Base-by-base conservation (phyloP, 352 stramenopile species). In the Albugo laibachii region DNA sequence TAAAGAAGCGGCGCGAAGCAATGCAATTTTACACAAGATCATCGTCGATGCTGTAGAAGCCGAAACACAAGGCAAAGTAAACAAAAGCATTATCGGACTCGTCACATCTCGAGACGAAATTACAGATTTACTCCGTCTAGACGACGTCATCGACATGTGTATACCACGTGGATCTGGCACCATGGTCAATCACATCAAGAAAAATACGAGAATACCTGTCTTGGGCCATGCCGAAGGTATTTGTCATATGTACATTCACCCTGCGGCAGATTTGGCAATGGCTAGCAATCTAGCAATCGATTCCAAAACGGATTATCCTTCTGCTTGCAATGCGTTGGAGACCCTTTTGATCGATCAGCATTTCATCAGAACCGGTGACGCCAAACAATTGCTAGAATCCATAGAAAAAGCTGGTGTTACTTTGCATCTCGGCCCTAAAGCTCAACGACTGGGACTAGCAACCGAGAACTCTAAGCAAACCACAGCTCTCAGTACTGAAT, bases 211-310 rank as follows among this genome's bases (percentile, higher is more conserved):
- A 21, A 98, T 99, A 48, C 95, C 94, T 1, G 95, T 99, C 27
- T 76, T 99, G 11, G 94, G 94, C 19, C 95, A 99, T 64, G 92
- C 93, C 2, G 94, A 98, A 52, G 95, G 95, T 41, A 88, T 99
- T 38, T 99, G 95, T 62, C 91, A 98, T 75, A 92, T 98, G 55
- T 99, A 97, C 68, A 77, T 99, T 49, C 86, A 98, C 63, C 65
- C 64, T 41, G 81, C 70, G 2, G 94, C 93, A 13, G 69, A 92
- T 48, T 48, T 92, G 13, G 66, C 68, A 14, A 93, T 88, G 56
- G 91, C 92, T 2, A 68, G 61, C 36, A 69, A 80, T 47, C 70
- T 98, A 39, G 80, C 85, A n/a, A 76, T 98, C 19, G 94, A 99
- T 65, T 77, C 92, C 49, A 99, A 99, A 77, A 97, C 84, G 18